These are phyloP conservation scores for Candida chauliodis DNA, from an alignment of 805 yeast genomes.

Conservation along the genomic window DNA sequence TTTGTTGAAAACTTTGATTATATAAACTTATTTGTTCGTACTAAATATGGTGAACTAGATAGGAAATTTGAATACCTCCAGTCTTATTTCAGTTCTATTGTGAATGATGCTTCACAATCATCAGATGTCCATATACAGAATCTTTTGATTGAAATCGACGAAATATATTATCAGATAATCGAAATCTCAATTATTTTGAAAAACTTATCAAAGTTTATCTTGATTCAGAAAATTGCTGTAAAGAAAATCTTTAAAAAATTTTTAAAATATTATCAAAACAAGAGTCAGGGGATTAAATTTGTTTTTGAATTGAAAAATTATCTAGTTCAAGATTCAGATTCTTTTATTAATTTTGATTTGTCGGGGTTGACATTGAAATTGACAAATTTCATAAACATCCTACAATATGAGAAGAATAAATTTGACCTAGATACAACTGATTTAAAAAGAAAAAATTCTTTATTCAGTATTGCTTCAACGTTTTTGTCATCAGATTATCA, in stretches of 20 bases:
- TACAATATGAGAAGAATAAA: constrained; percentile 14
- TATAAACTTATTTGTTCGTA: constrained; percentile 58
- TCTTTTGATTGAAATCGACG: constrained; percentile 19
- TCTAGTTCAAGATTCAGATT: constrained; percentile 42
- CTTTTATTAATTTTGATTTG: constrained; percentile 61
- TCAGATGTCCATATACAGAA: not conserved
- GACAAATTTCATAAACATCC: constrained; percentile 27
- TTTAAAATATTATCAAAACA: constrained; percentile 39
- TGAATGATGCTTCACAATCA: not conserved
- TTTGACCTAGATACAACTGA: not conserved
- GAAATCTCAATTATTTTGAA: constrained; percentile 48
- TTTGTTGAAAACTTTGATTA: constrained; percentile 59
- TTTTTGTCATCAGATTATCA: constrained; percentile 9
- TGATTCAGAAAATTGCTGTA: constrained; percentile 70
- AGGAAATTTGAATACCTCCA: constrained; percentile 39
- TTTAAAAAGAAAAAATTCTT: constrained; percentile 8
- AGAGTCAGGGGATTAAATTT: constrained; percentile 16
- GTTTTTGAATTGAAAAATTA: constrained; percentile 26
- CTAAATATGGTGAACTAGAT: constrained; percentile 63
- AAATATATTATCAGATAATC: constrained; percentile 35
- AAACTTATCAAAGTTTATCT: constrained; percentile 63
- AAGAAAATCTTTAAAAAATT: constrained; percentile 73
- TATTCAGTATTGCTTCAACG: constrained; percentile 10
- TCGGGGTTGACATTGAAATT: constrained; percentile 59
- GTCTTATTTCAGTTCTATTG: constrained; percentile 13